Evolutionary conservation across 179 eudicot species (phyloP).

Genomic region (Sideroxylon spinosum): DNA sequence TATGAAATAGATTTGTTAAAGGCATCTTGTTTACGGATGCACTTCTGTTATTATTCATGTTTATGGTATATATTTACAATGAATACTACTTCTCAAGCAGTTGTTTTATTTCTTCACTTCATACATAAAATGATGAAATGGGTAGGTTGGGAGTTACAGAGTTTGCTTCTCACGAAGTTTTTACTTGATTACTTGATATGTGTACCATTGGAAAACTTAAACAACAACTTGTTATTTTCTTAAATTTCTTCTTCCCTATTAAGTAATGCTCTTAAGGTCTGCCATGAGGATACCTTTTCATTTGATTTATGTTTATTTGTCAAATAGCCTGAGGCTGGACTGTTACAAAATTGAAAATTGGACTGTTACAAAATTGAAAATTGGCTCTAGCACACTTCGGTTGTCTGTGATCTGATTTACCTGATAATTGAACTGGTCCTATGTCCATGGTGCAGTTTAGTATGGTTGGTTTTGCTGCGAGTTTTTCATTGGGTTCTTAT

Average conservation of each 20-base stretch:
- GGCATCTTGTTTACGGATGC: constrained; percentile 8
- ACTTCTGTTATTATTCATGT: not conserved
- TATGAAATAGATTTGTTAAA: constrained; percentile 26
- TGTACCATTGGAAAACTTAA: not conserved
- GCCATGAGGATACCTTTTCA: not conserved
- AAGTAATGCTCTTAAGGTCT: not conserved
- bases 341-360: not conserved
- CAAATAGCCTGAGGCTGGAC: constrained; percentile 5
- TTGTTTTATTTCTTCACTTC: too few relatives aligned
- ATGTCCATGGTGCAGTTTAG: not conserved
- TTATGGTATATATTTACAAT: not conserved
- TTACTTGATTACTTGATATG: not conserved
- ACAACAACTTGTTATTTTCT: not conserved
- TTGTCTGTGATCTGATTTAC: not conserved
- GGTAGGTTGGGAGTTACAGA: not conserved
- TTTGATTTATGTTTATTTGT: not conserved
- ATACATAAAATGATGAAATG: not conserved
- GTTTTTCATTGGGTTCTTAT: not conserved
- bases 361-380: not conserved
- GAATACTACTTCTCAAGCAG: not conserved
- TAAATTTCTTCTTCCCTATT: not conserved
- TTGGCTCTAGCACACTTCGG: not conserved
- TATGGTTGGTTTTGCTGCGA: not conserved
- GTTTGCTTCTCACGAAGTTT: not conserved
- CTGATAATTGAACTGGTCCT: constrained; percentile 1